Percentiles rank a stretch among this genome's conserved stretches.
phyloP scores from a whole-genome alignment of 257 asterid species.

The Lantana camara region DNA sequence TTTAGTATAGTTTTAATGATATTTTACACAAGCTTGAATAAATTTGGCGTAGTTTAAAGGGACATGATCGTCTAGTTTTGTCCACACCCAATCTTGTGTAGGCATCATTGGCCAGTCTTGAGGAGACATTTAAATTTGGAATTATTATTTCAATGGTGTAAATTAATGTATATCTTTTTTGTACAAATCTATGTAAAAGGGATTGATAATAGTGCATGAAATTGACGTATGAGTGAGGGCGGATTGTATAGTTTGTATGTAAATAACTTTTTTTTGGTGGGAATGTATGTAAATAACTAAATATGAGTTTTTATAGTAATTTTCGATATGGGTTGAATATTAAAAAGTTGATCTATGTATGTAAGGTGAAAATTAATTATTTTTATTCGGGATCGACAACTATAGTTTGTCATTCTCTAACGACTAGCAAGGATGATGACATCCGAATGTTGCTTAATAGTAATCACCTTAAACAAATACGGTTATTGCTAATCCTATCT shows the following conservation, averaged over 20 bases:
- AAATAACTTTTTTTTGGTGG: too few relatives aligned
- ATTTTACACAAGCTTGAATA: slow-evolving; percentile 2
- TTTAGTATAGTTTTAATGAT: slow-evolving; percentile 2
- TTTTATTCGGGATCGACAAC: background rate
- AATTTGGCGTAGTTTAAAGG: slow-evolving; percentile 7
- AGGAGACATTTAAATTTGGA: background rate
- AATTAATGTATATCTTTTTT: too few relatives aligned
- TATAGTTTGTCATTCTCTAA: background rate
- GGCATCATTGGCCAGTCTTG: slow-evolving; percentile 26
- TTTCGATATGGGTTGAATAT: too few relatives aligned
- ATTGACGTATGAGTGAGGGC: too few relatives aligned
- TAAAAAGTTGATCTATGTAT: too few relatives aligned
- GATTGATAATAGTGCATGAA: too few relatives aligned
- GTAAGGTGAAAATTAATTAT: background rate
- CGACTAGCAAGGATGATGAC: slow-evolving; percentile 15
- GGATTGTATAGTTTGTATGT: too few relatives aligned
- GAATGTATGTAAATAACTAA: too few relatives aligned
- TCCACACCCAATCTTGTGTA: slow-evolving; percentile 5
- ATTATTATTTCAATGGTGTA: too few relatives aligned
- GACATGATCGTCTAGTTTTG: slow-evolving; percentile 24
- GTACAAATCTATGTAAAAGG: too few relatives aligned
- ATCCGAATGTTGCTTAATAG: background rate
- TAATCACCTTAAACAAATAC: background rate
- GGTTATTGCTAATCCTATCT: background rate
- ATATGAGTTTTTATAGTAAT: too few relatives aligned